A percentile compares a stretch with the other conserved stretches of the same genome.
Conservation (phyloP, 1,139 yeast genomes). For the Scheffersomyces cryptocercus region DNA sequence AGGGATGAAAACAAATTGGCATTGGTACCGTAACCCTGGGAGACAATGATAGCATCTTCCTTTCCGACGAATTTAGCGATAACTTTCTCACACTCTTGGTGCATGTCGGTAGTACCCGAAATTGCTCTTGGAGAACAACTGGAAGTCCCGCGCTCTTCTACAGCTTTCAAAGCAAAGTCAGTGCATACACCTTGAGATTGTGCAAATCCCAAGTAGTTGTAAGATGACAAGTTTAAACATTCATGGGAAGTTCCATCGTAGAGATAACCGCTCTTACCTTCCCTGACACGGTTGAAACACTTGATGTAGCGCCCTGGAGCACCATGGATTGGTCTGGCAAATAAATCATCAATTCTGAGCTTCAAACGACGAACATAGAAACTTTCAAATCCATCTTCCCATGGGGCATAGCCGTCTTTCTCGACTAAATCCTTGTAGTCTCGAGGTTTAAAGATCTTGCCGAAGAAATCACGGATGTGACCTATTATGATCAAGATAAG, state of each 20-base stretch:
- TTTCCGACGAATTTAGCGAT: slow-evolving; percentile 89
- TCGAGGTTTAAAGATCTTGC: slow-evolving; percentile 67
- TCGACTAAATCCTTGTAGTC: slow-evolving; percentile 69
- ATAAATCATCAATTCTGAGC: slow-evolving; percentile 88
- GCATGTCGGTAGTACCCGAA: slow-evolving; percentile 79
- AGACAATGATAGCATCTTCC: slow-evolving; percentile 81
- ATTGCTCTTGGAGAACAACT: slow-evolving; percentile 76
- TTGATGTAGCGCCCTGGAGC: slow-evolving; percentile 93
- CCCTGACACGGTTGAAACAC: slow-evolving; percentile 73
- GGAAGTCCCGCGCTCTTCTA: slow-evolving; percentile 71
- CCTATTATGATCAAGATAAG: slow-evolving; percentile 83
- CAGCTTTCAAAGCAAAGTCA: slow-evolving; percentile 64
- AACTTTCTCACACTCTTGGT: slow-evolving; percentile 68
- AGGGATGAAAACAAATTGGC: slow-evolving; percentile 86
- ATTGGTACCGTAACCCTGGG: slow-evolving; percentile 97
- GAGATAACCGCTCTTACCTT: slow-evolving; percentile 60
- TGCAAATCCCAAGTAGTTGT: slow-evolving; percentile 95
- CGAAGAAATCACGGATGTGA: slow-evolving; percentile 85
- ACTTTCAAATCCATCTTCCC: slow-evolving; percentile 91
- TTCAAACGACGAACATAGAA: slow-evolving; percentile 92
- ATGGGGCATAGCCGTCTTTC: slow-evolving; percentile 91
- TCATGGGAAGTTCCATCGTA: slow-evolving; percentile 75
- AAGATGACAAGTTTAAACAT: slow-evolving; percentile 85
- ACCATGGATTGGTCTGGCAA: slow-evolving; percentile 92
- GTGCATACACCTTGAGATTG: slow-evolving; percentile 94